These are phyloP conservation scores for Trametes elegans DNA, from an alignment of 768 basidiomycete genomes.

Conservation along the genomic window DNA sequence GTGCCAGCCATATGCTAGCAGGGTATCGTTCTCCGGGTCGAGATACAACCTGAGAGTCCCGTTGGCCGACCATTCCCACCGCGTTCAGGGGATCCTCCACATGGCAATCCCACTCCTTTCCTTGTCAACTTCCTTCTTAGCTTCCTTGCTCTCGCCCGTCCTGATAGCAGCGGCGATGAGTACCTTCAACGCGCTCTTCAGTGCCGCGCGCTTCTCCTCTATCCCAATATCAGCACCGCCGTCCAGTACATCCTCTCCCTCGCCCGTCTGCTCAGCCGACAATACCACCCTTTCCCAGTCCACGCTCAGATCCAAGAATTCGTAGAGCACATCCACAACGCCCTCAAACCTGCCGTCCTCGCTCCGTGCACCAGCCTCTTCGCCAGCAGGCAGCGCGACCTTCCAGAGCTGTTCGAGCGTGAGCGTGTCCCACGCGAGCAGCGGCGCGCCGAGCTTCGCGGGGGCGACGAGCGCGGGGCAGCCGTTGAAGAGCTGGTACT, in stretches of 20 bases:
- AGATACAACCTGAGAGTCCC: background rate
- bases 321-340: conserved; percentile 52
- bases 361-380: conserved; percentile 32
- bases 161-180: conserved; percentile 55
- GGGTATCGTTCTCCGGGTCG: background rate
- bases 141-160: conserved; percentile 51
- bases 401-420: conserved; percentile 60
- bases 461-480: conserved; percentile 60
- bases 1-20: no score
- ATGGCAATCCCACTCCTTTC: conserved; percentile 62
- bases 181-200: conserved; percentile 48
- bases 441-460: conserved; percentile 57
- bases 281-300: conserved; percentile 57
- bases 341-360: conserved; percentile 42
- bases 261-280: conserved; percentile 20
- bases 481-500: conserved; percentile 60
- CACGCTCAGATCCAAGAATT: conserved; percentile 59
- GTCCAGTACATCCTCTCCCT: conserved; percentile 20
- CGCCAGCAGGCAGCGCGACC: conserved; percentile 39
- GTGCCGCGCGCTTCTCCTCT: conserved; percentile 36
- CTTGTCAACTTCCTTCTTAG: conserved; percentile 53
- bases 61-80: background rate
- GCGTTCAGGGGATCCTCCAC: conserved; percentile 57
- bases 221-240: conserved; percentile 19
- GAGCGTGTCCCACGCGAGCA: conserved; percentile 61